A percentile compares a stretch with the other conserved stretches of the same genome.
phyloP scores from a whole-genome alignment of 106 monocot species.

The Apostasia ramifera region DNA sequence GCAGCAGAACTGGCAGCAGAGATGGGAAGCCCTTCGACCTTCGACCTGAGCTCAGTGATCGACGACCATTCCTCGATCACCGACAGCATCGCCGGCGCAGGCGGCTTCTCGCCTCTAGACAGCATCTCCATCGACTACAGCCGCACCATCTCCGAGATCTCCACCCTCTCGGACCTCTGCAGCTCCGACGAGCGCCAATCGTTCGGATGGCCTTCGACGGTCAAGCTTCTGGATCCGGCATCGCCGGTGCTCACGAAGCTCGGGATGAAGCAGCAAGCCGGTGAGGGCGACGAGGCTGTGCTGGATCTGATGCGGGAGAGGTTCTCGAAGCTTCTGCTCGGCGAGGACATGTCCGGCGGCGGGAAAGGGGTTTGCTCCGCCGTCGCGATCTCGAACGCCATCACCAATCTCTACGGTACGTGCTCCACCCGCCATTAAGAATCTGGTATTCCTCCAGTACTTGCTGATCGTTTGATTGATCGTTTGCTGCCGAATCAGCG shows the following conservation, averaged over 20 bases:
- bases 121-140: conserved; percentile 36
- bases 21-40: conserved; percentile 24
- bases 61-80: conserved; percentile 7
- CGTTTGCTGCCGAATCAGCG: conserved; percentile 22
- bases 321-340: conserved; percentile 83
- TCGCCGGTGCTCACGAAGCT: conserved; percentile 31
- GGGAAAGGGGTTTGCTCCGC: conserved; percentile 82
- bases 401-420: conserved; percentile 87
- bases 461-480: neutral
- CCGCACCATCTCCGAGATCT: conserved; percentile 62
- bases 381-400: conserved; percentile 79
- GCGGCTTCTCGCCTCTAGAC: conserved; percentile 27
- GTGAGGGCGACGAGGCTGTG: conserved; percentile 20
- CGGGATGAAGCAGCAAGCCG: conserved; percentile 29
- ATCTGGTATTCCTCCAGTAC: neutral
- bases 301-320: conserved; percentile 68
- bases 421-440: neutral
- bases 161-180: conserved; percentile 48
- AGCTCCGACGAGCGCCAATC: conserved; percentile 30
- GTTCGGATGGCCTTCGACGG: conserved; percentile 14
- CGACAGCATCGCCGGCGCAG: conserved; percentile 9
- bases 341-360: conserved; percentile 88
- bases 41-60: conserved; percentile 30
- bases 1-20: neutral
- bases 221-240: conserved; percentile 9